phyloP scores from a whole-genome alignment of 1,139 yeast genomes.

The Sugiyamaella grinbergsii region DNA sequence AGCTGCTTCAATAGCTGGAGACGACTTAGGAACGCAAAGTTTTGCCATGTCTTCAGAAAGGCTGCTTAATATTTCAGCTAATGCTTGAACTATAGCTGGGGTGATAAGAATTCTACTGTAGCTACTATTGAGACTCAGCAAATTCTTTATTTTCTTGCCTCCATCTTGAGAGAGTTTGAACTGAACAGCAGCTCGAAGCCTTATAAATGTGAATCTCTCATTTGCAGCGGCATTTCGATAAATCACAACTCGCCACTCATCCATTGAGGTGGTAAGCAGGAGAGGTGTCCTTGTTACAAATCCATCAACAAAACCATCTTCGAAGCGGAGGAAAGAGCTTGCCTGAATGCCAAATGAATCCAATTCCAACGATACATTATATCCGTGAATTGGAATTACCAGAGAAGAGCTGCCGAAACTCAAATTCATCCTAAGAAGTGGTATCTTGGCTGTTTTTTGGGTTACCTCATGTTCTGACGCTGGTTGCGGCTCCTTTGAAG shows the following conservation, averaged over 20 bases:
- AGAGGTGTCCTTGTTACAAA: constrained; percentile 15
- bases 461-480: background rate
- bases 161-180: constrained; percentile 12
- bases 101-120: constrained; percentile 13
- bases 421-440: constrained; percentile 13
- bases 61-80: constrained; percentile 11
- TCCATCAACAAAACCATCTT: constrained; percentile 17
- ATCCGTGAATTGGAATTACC: constrained; percentile 14
- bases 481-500: background rate
- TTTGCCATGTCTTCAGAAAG: constrained; percentile 9
- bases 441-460: background rate
- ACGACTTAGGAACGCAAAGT: background rate
- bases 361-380: constrained; percentile 8
- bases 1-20: background rate
- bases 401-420: constrained; percentile 14
- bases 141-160: constrained; percentile 6
- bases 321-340: constrained; percentile 17
- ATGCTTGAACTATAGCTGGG: constrained; percentile 13
- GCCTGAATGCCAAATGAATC: constrained; percentile 13
- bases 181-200: constrained; percentile 7
- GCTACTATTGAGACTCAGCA: constrained; percentile 13
- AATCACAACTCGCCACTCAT: constrained; percentile 11
- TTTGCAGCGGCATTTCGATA: background rate
- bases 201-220: constrained; percentile 4
- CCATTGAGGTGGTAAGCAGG: constrained; percentile 8